Percentiles rank a stretch among this genome's conserved stretches.
Evolutionary conservation across 2,329 filamentous ascomycete genomes (phyloP).

Genomic region (Hymenoscyphus albidus): DNA sequence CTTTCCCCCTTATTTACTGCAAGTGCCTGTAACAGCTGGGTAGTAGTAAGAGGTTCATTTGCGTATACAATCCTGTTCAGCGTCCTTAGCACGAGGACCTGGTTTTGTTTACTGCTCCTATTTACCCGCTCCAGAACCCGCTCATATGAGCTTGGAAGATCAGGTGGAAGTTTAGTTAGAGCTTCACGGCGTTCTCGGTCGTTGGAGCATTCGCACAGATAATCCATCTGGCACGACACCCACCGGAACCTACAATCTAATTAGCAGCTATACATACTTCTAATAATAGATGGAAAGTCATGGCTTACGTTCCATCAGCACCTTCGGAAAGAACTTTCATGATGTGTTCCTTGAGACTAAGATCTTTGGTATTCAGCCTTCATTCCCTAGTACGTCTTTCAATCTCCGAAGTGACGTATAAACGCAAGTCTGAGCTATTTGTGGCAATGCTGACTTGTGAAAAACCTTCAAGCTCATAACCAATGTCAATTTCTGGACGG

Average conservation of each 20-base stretch:
- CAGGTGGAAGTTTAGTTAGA: slow-evolving; percentile 27
- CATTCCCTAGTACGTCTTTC: slow-evolving; percentile 10
- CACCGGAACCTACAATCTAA: slow-evolving; percentile 30
- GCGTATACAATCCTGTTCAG: slow-evolving; percentile 21
- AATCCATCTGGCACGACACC: slow-evolving; percentile 34
- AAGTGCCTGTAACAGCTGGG: slow-evolving; percentile 23
- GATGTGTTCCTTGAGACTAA: slow-evolving; percentile 20
- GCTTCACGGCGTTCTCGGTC: slow-evolving; percentile 27
- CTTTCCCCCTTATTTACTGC: slow-evolving; percentile 14
- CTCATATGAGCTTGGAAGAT: slow-evolving; percentile 28
- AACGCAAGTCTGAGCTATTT: slow-evolving; percentile 15
- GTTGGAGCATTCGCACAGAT: slow-evolving; percentile 28
- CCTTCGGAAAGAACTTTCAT: slow-evolving; percentile 15
- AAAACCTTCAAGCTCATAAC: not conserved
- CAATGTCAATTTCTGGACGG: slow-evolving; percentile 18
- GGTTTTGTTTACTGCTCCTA: slow-evolving; percentile 15
- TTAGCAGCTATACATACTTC: not conserved
- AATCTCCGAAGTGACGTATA: slow-evolving; percentile 16
- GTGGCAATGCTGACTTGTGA: slow-evolving; percentile 14
- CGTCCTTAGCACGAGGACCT: slow-evolving; percentile 19
- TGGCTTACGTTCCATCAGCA: slow-evolving; percentile 27
- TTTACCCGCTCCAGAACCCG: slow-evolving; percentile 29
- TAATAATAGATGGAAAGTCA: not conserved
- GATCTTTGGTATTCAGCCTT: slow-evolving; percentile 12
- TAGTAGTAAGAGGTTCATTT: not conserved